Conservation (phyloP, 257 asterid species). For the Penstemon newberryi region DNA sequence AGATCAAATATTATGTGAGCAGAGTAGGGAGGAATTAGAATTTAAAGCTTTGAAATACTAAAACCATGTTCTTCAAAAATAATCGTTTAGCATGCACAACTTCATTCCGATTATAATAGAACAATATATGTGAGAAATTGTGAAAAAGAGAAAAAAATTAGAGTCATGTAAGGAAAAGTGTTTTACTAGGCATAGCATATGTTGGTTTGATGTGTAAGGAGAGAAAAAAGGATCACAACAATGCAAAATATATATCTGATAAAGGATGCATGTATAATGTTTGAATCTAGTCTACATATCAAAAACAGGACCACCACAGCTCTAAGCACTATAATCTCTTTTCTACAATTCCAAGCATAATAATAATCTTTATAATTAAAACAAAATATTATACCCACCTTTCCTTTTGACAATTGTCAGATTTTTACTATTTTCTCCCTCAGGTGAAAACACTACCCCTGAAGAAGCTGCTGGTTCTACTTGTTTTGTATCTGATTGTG, state of each 20-base stretch:
- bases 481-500: slow-evolving; percentile 30
- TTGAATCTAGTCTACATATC: neutral
- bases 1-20: slow-evolving; percentile 4
- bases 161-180: slow-evolving; percentile 3
- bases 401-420: slow-evolving; percentile 29
- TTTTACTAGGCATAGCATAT: neutral
- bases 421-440: slow-evolving; percentile 32
- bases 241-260: slow-evolving; percentile 10
- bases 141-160: neutral
- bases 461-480: slow-evolving; percentile 36
- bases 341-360: slow-evolving; percentile 10
- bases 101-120: slow-evolving; percentile 20
- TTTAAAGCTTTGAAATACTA: neutral
- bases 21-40: neutral
- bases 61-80: neutral
- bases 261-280: neutral
- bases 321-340: slow-evolving; percentile 11
- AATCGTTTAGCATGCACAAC: slow-evolving; percentile 15
- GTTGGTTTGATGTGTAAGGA: neutral
- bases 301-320: slow-evolving; percentile 1
- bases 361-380: slow-evolving; percentile 10
- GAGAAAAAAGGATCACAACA: slow-evolving; percentile 8
- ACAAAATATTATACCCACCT: slow-evolving; percentile 41
- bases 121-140: neutral
- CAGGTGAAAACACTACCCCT: slow-evolving; percentile 22